These are phyloP conservation scores for Beauveria scarabaeidicola DNA, from an alignment of 2,329 filamentous ascomycete species.

Conservation along the genomic window DNA sequence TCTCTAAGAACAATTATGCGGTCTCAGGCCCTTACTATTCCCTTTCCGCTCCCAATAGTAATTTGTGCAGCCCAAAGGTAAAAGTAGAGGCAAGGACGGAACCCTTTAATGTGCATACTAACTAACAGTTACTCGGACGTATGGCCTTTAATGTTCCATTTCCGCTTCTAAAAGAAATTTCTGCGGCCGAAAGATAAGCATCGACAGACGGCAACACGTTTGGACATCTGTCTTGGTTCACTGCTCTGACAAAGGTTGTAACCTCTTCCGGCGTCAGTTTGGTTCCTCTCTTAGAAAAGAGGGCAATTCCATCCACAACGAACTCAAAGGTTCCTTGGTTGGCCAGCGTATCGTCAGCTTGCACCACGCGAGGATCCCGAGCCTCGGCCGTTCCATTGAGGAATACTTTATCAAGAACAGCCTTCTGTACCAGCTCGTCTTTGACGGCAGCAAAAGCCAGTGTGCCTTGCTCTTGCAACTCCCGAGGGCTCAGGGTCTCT, in stretches of 20 bases:
- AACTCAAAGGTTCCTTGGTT: conserved; percentile 12
- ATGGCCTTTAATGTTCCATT: neutral
- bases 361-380: neutral
- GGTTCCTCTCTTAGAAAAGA: conserved; percentile 3
- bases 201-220: conserved; percentile 12
- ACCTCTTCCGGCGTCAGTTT: conserved; percentile 9
- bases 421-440: conserved; percentile 15
- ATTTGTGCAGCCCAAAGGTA: no score
- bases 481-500: conserved; percentile 5
- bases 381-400: neutral
- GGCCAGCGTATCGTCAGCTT: conserved; percentile 11
- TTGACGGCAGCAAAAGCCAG: conserved; percentile 12
- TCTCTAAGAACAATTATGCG: no score
- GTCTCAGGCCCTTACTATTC: no score
- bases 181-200: neutral
- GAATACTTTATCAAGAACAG: conserved; percentile 11
- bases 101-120: no score
- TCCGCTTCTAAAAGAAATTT: neutral
- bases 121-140: neutral
- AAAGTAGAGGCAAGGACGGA: no score
- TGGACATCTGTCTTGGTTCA: conserved; percentile 12
- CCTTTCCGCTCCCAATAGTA: no score
- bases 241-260: neutral
- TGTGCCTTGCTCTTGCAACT: conserved; percentile 3
- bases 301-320: conserved; percentile 11